Conservation (phyloP, 2,329 filamentous ascomycete genomes). For the Talaromyces sp. region DNA sequence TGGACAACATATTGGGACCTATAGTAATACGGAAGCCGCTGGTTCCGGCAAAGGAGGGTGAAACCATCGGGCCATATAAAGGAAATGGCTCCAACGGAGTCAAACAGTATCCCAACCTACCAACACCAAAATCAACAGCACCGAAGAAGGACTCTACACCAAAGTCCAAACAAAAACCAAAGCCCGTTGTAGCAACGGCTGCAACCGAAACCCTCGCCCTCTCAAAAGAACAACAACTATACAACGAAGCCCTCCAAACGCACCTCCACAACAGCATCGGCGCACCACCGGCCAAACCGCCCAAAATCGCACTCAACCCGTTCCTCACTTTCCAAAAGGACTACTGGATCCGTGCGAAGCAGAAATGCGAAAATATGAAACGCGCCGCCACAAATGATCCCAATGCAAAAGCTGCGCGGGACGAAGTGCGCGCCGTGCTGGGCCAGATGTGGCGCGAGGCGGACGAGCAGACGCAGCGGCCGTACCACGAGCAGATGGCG, state of each 20-base stretch:
- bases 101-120: neutral
- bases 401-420: conserved; percentile 59
- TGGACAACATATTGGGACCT: conserved; percentile 73
- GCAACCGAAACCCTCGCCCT: conserved; percentile 5
- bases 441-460: conserved; percentile 89
- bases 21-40: conserved; percentile 73
- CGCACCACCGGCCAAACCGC: conserved; percentile 62
- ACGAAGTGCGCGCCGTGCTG: conserved; percentile 77
- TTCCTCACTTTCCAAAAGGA: conserved; percentile 87
- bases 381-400: conserved; percentile 59
- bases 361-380: conserved; percentile 65
- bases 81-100: conserved; percentile 4
- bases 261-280: conserved; percentile 61
- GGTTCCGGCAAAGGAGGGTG: conserved; percentile 57
- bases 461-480: conserved; percentile 62
- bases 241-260: conserved; percentile 53
- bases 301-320: conserved; percentile 71
- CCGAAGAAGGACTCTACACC: neutral
- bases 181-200: conserved; percentile 8
- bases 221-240: conserved; percentile 34
- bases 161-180: conserved; percentile 2
- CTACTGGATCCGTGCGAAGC: conserved; percentile 57
- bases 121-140: neutral
- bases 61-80: neutral
- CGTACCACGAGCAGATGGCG: conserved; percentile 70